These are phyloP conservation scores for Clavariopsis aquatica DNA, from an alignment of 495 filamentous ascomycete species.

Conservation along the genomic window DNA sequence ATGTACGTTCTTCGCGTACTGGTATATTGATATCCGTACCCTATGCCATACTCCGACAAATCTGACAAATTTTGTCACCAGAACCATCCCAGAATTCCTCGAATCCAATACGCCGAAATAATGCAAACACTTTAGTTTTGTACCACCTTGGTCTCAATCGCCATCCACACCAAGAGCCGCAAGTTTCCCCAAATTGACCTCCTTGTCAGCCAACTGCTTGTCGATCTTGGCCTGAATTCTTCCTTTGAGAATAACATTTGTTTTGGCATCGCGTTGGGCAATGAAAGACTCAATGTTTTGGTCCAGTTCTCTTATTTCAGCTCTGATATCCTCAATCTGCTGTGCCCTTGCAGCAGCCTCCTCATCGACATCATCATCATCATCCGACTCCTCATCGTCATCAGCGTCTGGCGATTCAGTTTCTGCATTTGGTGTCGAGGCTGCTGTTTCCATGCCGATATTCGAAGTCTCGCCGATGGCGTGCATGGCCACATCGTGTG, in stretches of 20 bases:
- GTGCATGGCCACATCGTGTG: slow-evolving; percentile 39
- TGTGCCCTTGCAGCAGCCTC: slow-evolving; percentile 49
- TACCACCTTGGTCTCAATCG: slow-evolving; percentile 2
- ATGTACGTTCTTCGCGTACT: not conserved
- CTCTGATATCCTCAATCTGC: slow-evolving; percentile 51
- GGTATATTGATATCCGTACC: not conserved
- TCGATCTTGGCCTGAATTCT: slow-evolving; percentile 56
- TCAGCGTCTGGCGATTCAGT: slow-evolving; percentile 42
- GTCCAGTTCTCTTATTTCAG: slow-evolving; percentile 56
- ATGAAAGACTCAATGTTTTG: slow-evolving; percentile 51
- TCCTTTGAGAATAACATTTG: slow-evolving; percentile 54
- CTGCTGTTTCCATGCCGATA: slow-evolving; percentile 16
- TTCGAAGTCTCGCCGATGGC: slow-evolving; percentile 17
- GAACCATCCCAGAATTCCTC: too few species aligned
- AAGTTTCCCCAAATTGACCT: slow-evolving; percentile 54
- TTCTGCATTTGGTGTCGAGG: slow-evolving; percentile 21
- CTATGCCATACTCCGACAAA: not conserved
- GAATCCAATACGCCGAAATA: not conserved
- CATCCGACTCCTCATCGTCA: slow-evolving; percentile 55
- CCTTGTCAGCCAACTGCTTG: slow-evolving; percentile 57
- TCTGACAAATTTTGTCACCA: not conserved
- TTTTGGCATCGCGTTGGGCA: slow-evolving; percentile 45
- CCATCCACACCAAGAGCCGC: slow-evolving; percentile 30
- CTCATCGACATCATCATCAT: slow-evolving; percentile 52
- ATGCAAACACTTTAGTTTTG: not conserved